phyloP scores from a whole-genome alignment of 2,329 filamentous ascomycete species.

The Helotiales sp. region DNA sequence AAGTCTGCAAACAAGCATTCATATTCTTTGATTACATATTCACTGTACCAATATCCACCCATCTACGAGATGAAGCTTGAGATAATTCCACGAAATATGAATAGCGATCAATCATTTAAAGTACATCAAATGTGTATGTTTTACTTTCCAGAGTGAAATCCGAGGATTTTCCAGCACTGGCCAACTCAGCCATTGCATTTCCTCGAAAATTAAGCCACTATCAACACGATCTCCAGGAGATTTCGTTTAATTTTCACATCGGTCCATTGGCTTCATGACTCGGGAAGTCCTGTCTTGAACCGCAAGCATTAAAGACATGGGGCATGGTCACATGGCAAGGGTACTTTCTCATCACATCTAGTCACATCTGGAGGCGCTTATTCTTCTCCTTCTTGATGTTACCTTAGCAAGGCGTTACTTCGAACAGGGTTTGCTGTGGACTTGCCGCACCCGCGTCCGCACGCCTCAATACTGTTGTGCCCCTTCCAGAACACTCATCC shows the following conservation, averaged over 20 bases:
- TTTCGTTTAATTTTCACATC: not conserved
- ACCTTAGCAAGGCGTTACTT: not conserved
- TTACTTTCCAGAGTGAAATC: not conserved
- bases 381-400: not conserved
- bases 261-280: not conserved
- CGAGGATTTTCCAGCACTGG: not conserved
- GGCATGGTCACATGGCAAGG: not conserved
- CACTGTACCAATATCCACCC: not conserved
- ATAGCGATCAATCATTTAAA: not conserved
- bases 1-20: not conserved
- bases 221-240: not conserved
- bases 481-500: constrained; percentile 1
- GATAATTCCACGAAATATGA: not conserved
- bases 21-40: not conserved
- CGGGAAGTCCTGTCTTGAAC: not conserved
- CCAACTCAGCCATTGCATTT: not conserved
- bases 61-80: not conserved
- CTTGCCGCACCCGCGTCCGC: not conserved
- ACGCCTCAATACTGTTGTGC: not conserved
- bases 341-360: constrained; percentile 1
- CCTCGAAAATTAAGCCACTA: not conserved
- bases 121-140: not conserved
- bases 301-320: not conserved
- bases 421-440: not conserved
- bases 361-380: constrained; percentile 12